A percentile compares a stretch with the other conserved stretches of the same genome.
Evolutionary conservation across 805 yeast genomes (phyloP).

Genomic region (Candida ovalis): DNA sequence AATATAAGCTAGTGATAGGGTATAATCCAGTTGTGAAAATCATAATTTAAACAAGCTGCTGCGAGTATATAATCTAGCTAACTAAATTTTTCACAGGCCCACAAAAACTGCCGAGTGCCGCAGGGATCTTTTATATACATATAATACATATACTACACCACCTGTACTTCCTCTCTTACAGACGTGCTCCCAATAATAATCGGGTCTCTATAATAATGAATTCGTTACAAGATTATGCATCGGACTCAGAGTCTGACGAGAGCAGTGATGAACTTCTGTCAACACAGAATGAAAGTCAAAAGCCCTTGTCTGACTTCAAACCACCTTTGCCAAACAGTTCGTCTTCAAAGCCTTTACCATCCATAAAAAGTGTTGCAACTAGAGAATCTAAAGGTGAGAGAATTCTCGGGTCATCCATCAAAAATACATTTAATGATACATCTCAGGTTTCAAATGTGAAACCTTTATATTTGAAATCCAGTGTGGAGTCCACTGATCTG

Average conservation of each 20-base stretch:
- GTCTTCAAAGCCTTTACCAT: neutral
- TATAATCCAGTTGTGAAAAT: no score
- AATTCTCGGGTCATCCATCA: conserved; percentile 20
- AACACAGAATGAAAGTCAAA: neutral
- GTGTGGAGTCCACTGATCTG: conserved; percentile 13
- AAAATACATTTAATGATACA: conserved; percentile 23
- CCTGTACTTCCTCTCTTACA: no score
- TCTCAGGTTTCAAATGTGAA: conserved; percentile 8
- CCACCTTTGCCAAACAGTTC: neutral
- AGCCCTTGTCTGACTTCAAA: neutral
- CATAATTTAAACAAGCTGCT: no score
- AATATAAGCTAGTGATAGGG: no score
- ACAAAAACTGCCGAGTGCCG: neutral
- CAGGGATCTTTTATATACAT: no score
- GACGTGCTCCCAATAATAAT: no score
- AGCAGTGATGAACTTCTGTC: neutral
- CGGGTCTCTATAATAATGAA: conserved; percentile 7
- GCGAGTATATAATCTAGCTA: neutral
- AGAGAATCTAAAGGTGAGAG: neutral
- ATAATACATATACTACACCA: no score
- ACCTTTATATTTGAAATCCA: conserved; percentile 9
- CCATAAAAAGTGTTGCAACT: neutral
- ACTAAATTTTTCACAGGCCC: neutral
- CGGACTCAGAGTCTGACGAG: conserved; percentile 13
- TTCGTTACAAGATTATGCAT: conserved; percentile 12